A percentile compares a stretch with the other conserved stretches of the same genome.
Conservation (phyloP, 805 yeast species). For the Myxozyma mucilagina region DNA sequence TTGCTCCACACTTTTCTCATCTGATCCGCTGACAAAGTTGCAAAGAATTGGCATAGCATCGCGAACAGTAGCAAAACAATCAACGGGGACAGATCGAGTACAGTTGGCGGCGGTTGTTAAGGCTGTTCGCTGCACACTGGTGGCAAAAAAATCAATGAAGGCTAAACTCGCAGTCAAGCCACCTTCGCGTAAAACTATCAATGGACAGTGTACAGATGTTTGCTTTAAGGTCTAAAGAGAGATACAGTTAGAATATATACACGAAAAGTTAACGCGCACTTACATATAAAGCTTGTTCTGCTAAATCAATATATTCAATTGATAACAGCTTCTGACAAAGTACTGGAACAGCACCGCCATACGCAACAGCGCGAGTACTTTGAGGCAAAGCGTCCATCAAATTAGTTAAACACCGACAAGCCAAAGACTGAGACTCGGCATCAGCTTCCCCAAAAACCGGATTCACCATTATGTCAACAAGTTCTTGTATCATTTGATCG, state of each 20-base stretch:
- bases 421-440: conserved; percentile 76
- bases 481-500: conserved; percentile 51
- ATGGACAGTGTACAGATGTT: conserved; percentile 41
- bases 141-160: conserved; percentile 83
- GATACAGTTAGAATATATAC: conserved; percentile 56
- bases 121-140: conserved; percentile 85
- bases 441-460: conserved; percentile 57
- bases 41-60: conserved; percentile 63
- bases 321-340: conserved; percentile 67
- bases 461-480: conserved; percentile 60
- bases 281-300: conserved; percentile 85
- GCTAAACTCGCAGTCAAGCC: conserved; percentile 66
- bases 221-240: conserved; percentile 46
- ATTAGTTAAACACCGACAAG: conserved; percentile 82
- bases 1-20: conserved; percentile 59
- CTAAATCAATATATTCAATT: conserved; percentile 81
- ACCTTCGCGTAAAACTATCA: conserved; percentile 50
- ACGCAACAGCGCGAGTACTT: conserved; percentile 60
- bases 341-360: conserved; percentile 64
- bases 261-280: conserved; percentile 50
- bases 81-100: conserved; percentile 50
- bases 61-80: conserved; percentile 50
- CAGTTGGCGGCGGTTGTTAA: conserved; percentile 70
- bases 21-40: conserved; percentile 53
- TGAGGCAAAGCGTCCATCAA: conserved; percentile 72